phyloP scores from a whole-genome alignment of 768 basidiomycete species.

The Amanita rubescens region DNA sequence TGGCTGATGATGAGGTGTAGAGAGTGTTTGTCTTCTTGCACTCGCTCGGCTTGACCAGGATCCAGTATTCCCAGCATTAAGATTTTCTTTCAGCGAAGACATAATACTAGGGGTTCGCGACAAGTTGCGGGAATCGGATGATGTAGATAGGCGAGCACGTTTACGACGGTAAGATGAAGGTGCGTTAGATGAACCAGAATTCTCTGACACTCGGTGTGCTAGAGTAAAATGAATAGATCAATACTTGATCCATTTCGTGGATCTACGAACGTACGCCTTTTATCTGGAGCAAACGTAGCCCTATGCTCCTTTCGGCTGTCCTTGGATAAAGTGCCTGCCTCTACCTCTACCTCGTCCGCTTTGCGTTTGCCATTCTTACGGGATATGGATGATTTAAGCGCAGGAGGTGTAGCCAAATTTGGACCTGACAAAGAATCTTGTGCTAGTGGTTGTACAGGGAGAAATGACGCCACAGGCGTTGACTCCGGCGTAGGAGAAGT shows the following conservation, averaged over 20 bases:
- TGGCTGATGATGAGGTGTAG: slow-evolving; percentile 15
- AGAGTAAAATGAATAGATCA: slow-evolving; percentile 14
- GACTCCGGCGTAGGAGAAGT: slow-evolving; percentile 34
- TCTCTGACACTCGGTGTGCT: slow-evolving; percentile 49
- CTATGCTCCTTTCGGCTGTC: slow-evolving; percentile 36
- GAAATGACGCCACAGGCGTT: slow-evolving; percentile 25
- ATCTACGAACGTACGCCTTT: slow-evolving; percentile 41
- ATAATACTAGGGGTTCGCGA: slow-evolving; percentile 12
- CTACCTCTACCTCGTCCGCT: slow-evolving; percentile 57
- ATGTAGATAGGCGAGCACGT: slow-evolving; percentile 50
- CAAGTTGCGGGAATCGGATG: slow-evolving; percentile 27
- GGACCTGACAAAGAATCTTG: slow-evolving; percentile 20
- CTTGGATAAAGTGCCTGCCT: slow-evolving; percentile 58
- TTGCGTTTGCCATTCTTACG: slow-evolving; percentile 59
- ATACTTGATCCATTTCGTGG: slow-evolving; percentile 4
- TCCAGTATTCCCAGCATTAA: slow-evolving; percentile 35
- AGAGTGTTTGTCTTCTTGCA: slow-evolving; percentile 15
- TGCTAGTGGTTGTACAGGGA: slow-evolving; percentile 14
- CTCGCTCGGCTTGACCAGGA: slow-evolving; percentile 38
- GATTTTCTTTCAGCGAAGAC: slow-evolving; percentile 18
- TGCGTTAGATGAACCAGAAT: slow-evolving; percentile 40
- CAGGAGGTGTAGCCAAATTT: slow-evolving; percentile 21
- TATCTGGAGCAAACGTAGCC: slow-evolving; percentile 59
- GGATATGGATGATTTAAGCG: slow-evolving; percentile 28
- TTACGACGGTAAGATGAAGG: slow-evolving; percentile 73